Evolutionary conservation across 345 rosid species (phyloP).

Genomic region (Salix koriyanagi): DNA sequence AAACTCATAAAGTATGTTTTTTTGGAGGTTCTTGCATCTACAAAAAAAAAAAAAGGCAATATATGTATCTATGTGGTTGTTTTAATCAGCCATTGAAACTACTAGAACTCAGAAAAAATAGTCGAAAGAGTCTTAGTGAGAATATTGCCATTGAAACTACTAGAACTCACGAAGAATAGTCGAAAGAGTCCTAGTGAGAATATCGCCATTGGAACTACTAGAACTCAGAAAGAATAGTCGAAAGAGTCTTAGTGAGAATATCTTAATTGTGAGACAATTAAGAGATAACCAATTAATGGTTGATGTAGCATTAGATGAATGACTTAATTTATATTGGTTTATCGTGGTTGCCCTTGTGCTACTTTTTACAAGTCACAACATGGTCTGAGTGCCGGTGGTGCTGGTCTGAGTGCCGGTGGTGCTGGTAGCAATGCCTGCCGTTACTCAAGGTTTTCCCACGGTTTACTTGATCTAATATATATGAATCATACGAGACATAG

Average conservation of each 20-base stretch:
- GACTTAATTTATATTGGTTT: neutral
- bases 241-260: neutral
- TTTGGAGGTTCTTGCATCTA: no score
- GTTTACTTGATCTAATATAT: neutral
- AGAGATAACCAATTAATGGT: neutral
- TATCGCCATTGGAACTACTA: neutral
- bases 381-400: neutral
- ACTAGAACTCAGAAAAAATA: neutral
- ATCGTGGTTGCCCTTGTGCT: neutral
- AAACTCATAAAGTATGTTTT: rapidly evolving
- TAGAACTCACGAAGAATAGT: no score
- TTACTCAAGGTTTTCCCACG: neutral
- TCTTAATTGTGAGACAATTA: neutral
- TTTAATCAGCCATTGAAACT: neutral
- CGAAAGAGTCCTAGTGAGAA: neutral
- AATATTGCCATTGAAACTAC: no score
- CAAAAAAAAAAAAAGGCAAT: neutral
- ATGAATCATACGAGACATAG: no score
- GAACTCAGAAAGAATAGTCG: neutral
- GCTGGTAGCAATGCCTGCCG: neutral
- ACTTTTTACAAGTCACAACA: neutral
- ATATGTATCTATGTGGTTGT: neutral
- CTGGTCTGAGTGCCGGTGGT: neutral
- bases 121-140: neutral
- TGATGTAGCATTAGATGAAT: neutral